phyloP scores from a whole-genome alignment of 495 filamentous ascomycete species.

The Lasiosphaeriaceae sp. region DNA sequence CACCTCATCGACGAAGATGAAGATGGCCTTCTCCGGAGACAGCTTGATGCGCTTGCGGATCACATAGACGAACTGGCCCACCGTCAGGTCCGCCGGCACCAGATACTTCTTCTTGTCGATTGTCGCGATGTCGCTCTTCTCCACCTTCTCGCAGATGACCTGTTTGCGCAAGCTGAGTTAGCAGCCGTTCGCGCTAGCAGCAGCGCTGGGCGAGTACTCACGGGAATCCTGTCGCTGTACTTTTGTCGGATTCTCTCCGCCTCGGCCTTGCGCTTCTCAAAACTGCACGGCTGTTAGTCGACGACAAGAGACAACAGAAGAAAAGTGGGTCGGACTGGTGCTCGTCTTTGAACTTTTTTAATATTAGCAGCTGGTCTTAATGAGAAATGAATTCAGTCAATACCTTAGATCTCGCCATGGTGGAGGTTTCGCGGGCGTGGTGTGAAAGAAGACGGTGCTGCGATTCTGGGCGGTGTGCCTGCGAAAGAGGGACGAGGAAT shows the following conservation, averaged over 20 bases:
- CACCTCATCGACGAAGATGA: constrained; percentile 99
- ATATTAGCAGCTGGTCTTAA: constrained; percentile 48
- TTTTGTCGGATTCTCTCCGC: constrained; percentile 99
- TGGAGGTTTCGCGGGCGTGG: too few relatives aligned
- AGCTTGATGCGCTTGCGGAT: constrained; percentile 99
- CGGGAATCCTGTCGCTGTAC: constrained; percentile 96
- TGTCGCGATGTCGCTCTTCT: constrained; percentile 98
- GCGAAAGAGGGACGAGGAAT: too few relatives aligned
- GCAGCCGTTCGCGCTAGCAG: background rate
- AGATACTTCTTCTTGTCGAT: constrained; percentile 99
- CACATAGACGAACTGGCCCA: constrained; percentile 99
- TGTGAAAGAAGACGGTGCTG: too few relatives aligned
- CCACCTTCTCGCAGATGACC: constrained; percentile 99
- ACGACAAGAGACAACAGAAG: too few relatives aligned
- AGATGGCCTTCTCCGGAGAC: constrained; percentile 99
- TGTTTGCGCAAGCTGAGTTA: constrained; percentile 31
- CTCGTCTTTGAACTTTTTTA: constrained; percentile 99
- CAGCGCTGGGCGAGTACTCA: constrained; percentile 53
- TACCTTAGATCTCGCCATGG: too few relatives aligned
- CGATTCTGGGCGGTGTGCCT: too few relatives aligned
- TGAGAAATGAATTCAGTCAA: too few relatives aligned
- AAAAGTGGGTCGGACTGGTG: too few relatives aligned
- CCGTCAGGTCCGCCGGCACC: constrained; percentile 94
- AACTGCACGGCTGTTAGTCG: too few relatives aligned
- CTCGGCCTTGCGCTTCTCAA: constrained; percentile 99